Evolutionary conservation across 176 grass and related monocot genomes (phyloP).

Genomic region (Triticum dicoccoides): DNA sequence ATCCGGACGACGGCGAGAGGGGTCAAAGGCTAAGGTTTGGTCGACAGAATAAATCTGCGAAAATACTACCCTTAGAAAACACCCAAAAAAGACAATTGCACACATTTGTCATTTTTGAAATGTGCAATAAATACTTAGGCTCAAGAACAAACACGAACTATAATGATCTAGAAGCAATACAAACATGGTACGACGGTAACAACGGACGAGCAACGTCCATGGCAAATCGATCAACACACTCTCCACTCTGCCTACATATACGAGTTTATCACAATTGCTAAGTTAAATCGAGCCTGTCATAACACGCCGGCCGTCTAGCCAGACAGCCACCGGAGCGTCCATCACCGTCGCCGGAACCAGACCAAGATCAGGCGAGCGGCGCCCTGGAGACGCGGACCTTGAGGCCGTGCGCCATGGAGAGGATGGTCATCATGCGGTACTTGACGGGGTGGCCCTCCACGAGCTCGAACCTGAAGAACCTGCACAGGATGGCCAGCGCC

Average conservation of each 20-base stretch:
- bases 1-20: too few relatives aligned
- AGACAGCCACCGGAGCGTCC: background rate
- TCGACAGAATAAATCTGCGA: too few relatives aligned
- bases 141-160: background rate
- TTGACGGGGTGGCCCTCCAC: slow-evolving; percentile 63
- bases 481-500: slow-evolving; percentile 75
- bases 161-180: background rate
- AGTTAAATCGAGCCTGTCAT: background rate
- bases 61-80: too few relatives aligned
- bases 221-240: background rate
- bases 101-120: background rate
- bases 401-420: slow-evolving; percentile 93
- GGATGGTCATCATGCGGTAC: slow-evolving; percentile 95
- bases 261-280: background rate
- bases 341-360: background rate
- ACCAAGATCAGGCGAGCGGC: slow-evolving; percentile 24
- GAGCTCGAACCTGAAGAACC: slow-evolving; percentile 79
- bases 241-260: background rate
- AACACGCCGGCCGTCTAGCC: too few relatives aligned
- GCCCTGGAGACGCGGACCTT: slow-evolving; percentile 57
- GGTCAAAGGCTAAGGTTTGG: too few relatives aligned
- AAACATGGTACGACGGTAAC: background rate
- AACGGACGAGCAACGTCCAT: background rate
- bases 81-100: background rate
- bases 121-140: background rate